Percentiles rank a stretch among this genome's conserved stretches.
These are phyloP conservation scores for Albifimbria verrucaria DNA, from an alignment of 2,329 filamentous ascomycete species.

Conservation along the genomic window DNA sequence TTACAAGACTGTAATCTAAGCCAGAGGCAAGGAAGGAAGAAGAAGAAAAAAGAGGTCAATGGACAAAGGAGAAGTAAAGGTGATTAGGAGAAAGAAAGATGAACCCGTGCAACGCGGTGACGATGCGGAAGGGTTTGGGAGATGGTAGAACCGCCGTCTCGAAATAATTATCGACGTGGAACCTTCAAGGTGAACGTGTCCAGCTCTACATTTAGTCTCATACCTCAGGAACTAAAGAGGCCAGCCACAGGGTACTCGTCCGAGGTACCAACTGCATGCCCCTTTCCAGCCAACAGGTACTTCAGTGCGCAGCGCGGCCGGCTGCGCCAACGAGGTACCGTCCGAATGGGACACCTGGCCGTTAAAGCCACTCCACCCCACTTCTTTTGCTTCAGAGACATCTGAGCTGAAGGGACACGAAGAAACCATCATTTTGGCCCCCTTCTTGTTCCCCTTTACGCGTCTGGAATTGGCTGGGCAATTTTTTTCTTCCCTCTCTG, in stretches of 20 bases:
- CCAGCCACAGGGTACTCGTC: background rate
- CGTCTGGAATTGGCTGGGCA: no score
- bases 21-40: conserved; percentile 8
- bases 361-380: background rate
- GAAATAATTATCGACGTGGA: background rate
- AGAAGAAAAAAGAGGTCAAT: conserved; percentile 9
- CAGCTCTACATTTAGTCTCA: background rate
- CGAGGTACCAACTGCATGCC: no score
- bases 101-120: conserved; percentile 15
- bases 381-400: no score
- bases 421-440: no score
- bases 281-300: no score
- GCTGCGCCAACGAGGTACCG: no score
- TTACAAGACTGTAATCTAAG: no score
- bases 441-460: no score
- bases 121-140: conserved; percentile 12
- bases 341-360: background rate
- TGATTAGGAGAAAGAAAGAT: conserved; percentile 11
- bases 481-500: no score
- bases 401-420: no score
- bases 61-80: conserved; percentile 9
- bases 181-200: background rate
- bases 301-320: no score
- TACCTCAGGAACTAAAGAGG: background rate
- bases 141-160: background rate